Percentiles rank a stretch among this genome's conserved stretches.
These are phyloP conservation scores for Trypanosomatidae sp. DNA, from an alignment of 208 protist species.

Conservation along the genomic window DNA sequence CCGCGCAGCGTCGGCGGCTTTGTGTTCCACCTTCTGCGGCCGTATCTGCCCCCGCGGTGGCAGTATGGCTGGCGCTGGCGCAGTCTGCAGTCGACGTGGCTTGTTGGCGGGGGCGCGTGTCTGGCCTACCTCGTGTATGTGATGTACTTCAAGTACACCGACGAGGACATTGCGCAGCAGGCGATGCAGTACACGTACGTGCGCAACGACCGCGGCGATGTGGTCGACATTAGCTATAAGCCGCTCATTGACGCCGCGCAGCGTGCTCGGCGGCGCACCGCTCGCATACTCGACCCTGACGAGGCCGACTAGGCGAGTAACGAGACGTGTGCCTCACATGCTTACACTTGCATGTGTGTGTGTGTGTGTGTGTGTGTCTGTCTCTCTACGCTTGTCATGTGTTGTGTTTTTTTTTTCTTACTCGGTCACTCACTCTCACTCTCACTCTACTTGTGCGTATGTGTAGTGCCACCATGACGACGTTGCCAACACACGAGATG, in stretches of 20 bases:
- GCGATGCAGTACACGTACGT: slow-evolving; percentile 78
- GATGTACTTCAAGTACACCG: slow-evolving; percentile 70
- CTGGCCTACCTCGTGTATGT: slow-evolving; percentile 42
- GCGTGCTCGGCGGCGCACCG: slow-evolving; percentile 33
- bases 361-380: no score
- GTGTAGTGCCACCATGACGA: no score
- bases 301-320: no score
- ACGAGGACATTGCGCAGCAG: slow-evolving; percentile 46
- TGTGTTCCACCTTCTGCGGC: slow-evolving; percentile 66
- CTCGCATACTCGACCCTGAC: slow-evolving; percentile 53
- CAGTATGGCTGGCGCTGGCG: slow-evolving; percentile 83
- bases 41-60: slow-evolving; percentile 56
- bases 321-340: no score
- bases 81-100: slow-evolving; percentile 38
- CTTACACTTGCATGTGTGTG: no score
- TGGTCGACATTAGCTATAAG: slow-evolving; percentile 81
- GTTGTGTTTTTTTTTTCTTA: no score
- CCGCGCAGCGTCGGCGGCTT: no score
- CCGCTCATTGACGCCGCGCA: slow-evolving; percentile 56
- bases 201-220: slow-evolving; percentile 59
- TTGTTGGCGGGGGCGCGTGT: slow-evolving; percentile 34
- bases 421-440: no score
- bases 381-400: no score
- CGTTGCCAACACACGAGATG: no score
- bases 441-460: no score